Evolutionary conservation across 352 stramenopile genomes (phyloP).

Genomic region (Globisporangium orthogonon): DNA sequence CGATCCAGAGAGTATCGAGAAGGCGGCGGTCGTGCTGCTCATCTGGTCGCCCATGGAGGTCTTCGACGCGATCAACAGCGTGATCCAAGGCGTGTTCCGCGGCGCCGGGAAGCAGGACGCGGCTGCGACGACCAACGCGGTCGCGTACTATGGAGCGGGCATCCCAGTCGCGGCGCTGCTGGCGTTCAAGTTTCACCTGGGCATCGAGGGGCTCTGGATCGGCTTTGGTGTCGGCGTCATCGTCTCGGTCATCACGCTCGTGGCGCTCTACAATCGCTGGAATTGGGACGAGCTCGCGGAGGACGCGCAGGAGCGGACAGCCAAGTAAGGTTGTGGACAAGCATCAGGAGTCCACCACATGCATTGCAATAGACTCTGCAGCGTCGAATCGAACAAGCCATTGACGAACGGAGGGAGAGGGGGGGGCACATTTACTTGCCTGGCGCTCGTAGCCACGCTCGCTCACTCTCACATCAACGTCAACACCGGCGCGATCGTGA

Average conservation of each 20-base stretch:
- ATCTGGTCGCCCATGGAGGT: constrained; percentile 28
- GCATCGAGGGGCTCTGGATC: constrained; percentile 55
- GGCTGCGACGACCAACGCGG: constrained; percentile 27
- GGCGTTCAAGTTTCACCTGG: constrained; percentile 35
- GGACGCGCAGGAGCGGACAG: constrained; percentile 27
- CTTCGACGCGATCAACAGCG: constrained; percentile 27
- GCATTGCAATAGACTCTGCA: background rate
- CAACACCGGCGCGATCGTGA: constrained; percentile 31
- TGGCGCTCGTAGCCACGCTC: background rate
- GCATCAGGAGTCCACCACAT: too few species aligned
- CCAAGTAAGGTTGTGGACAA: constrained; percentile 11
- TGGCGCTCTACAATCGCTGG: constrained; percentile 6
- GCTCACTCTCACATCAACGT: background rate
- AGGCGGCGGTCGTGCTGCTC: constrained; percentile 19
- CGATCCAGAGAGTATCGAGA: constrained; percentile 19
- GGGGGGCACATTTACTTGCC: background rate
- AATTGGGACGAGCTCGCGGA: constrained; percentile 28
- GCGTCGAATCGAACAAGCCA: too few species aligned
- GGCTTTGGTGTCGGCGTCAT: constrained; percentile 42
- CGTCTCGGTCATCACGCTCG: constrained; percentile 13
- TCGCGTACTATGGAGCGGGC: constrained; percentile 73
- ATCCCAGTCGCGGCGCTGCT: constrained; percentile 58
- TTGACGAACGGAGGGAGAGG: too few species aligned
- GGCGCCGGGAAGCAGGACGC: constrained; percentile 25
- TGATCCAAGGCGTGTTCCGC: constrained; percentile 29